Evolutionary conservation across 2,329 filamentous ascomycete species (phyloP).

Genomic region (Elsinoe perseae): DNA sequence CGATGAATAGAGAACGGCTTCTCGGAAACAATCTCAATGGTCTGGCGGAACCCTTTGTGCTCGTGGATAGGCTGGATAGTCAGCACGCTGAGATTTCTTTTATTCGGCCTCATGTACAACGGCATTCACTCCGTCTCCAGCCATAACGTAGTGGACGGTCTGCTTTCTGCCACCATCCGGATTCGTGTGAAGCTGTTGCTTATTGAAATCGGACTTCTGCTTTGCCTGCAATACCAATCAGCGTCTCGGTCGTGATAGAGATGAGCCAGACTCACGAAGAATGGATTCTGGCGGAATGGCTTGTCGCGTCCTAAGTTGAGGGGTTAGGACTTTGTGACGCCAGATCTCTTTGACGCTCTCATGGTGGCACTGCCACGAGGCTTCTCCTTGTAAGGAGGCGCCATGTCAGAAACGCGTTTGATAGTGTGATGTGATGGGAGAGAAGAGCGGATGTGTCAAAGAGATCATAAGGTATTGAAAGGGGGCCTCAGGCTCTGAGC

Average conservation of each 20-base stretch:
- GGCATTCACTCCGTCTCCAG: neutral
- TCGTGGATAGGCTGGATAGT: neutral
- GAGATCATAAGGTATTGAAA: too few relatives aligned
- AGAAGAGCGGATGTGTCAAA: too few relatives aligned
- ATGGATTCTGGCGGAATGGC: neutral
- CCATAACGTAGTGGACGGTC: neutral
- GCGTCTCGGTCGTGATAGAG: neutral
- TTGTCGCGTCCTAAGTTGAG: neutral
- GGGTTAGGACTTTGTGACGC: too few relatives aligned
- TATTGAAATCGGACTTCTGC: too few relatives aligned
- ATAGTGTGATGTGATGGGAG: too few relatives aligned
- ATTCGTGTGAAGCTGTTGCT: neutral
- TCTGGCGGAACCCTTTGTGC: neutral
- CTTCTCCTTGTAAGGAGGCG: too few relatives aligned
- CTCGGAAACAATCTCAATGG: neutral
- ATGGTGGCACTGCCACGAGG: too few relatives aligned
- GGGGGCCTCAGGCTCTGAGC: too few relatives aligned
- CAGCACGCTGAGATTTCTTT: neutral
- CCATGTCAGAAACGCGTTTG: too few relatives aligned
- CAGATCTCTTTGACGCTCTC: too few relatives aligned
- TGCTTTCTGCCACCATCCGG: neutral
- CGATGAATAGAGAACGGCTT: neutral
- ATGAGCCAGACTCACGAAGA: neutral
- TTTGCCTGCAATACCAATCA: neutral
- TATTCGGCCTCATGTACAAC: neutral